Percentiles rank a stretch among this genome's conserved stretches.
These are phyloP conservation scores for Cystobasidium onofrii DNA, from an alignment of 768 basidiomycete genomes.

Conservation along the genomic window DNA sequence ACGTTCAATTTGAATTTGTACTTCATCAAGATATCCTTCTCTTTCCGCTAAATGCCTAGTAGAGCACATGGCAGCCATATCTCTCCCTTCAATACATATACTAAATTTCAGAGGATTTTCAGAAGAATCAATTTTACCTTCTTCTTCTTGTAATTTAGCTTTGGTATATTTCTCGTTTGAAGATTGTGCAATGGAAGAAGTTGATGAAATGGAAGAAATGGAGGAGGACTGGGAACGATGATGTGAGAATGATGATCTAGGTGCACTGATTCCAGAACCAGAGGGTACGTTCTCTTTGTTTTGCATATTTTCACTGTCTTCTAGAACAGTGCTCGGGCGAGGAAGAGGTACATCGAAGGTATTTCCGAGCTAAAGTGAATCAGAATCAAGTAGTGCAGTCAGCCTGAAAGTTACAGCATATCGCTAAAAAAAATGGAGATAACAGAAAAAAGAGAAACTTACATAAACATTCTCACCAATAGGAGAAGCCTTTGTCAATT, in stretches of 20 bases:
- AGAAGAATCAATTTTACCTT: neutral
- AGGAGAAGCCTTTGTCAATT: constrained; percentile 71
- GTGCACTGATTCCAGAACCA: neutral
- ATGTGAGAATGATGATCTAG: neutral
- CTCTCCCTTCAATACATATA: constrained; percentile 81
- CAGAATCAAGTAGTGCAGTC: neutral
- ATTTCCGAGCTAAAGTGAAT: constrained; percentile 59
- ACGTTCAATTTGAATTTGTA: constrained; percentile 3
- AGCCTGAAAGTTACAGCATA: too few relatives aligned
- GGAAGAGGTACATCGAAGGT: constrained; percentile 64
- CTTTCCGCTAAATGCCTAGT: constrained; percentile 65
- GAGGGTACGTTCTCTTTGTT: neutral
- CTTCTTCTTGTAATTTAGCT: neutral
- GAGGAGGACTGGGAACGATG: neutral
- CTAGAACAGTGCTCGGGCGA: neutral
- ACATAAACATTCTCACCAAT: constrained; percentile 51
- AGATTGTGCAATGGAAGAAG: neutral
- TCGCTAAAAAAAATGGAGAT: too few relatives aligned
- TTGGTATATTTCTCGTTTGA: neutral
- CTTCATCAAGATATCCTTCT: constrained; percentile 54
- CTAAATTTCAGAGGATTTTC: constrained; percentile 60
- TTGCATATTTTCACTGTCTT: neutral
- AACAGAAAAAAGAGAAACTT: constrained; percentile 17
- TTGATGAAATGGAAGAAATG: neutral
- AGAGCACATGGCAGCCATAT: constrained; percentile 66